Percentiles rank a stretch among this genome's conserved stretches.
phyloP scores from a whole-genome alignment of 352 stramenopile species.

The Phytophthora macrochlamydospora region DNA sequence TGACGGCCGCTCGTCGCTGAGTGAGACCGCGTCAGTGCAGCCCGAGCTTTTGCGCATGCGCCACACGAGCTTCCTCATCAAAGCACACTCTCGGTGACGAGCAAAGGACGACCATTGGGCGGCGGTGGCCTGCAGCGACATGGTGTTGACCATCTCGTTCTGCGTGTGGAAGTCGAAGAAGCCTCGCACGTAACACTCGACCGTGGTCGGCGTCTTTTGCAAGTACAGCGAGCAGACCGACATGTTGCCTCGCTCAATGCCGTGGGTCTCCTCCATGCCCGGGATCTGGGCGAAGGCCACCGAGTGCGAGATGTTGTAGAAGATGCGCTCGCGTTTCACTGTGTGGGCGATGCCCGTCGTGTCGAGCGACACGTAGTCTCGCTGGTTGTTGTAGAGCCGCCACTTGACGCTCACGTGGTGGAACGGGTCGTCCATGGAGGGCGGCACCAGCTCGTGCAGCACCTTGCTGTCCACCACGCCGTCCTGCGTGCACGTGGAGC shows the following conservation, averaged over 20 bases:
- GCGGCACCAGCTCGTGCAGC: slow-evolving; percentile 30
- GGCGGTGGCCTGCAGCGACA: slow-evolving; percentile 27
- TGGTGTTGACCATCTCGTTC: slow-evolving; percentile 24
- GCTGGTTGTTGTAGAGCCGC: slow-evolving; percentile 31
- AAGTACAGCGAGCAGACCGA: slow-evolving; percentile 38
- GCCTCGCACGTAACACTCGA: slow-evolving; percentile 36
- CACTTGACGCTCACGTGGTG: slow-evolving; percentile 41
- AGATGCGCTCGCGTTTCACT: slow-evolving; percentile 23
- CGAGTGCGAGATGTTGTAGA: slow-evolving; percentile 45
- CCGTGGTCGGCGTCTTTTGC: slow-evolving; percentile 25
- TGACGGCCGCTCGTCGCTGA: slow-evolving; percentile 1
- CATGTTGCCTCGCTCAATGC: slow-evolving; percentile 37
- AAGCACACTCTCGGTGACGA: slow-evolving; percentile 20
- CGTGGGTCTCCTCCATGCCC: slow-evolving; percentile 23
- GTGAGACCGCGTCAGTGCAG: slow-evolving; percentile 1
- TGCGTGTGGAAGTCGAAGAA: slow-evolving; percentile 22
- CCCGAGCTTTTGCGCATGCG: slow-evolving; percentile 27
- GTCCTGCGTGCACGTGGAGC: slow-evolving; percentile 40
- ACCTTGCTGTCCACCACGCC: slow-evolving; percentile 40
- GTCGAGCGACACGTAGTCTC: slow-evolving; percentile 47
- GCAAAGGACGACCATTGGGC: slow-evolving; percentile 23
- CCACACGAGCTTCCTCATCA: slow-evolving; percentile 44
- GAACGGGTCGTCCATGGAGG: slow-evolving; percentile 32
- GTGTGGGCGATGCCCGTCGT: slow-evolving; percentile 27
- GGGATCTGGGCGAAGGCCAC: slow-evolving; percentile 36